Evolutionary conservation across 805 yeast species (phyloP), one percentile per base, ranked within the genome.

Genomic region (Huiozyma naganishii): DNA sequence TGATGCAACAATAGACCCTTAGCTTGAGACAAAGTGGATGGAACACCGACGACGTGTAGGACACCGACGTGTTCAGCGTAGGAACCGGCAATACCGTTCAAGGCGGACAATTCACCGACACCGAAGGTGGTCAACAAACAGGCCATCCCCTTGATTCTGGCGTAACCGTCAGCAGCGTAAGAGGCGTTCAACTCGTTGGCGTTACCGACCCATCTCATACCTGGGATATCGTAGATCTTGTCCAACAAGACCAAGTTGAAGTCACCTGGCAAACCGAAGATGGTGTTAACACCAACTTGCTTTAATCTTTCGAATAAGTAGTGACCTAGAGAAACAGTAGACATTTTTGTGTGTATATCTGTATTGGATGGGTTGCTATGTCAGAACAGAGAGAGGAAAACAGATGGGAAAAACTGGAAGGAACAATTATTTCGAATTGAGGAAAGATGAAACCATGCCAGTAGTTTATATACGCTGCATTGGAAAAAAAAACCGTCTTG

Each of bases 41-140:
- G 44, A 27, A 27, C 17, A 41, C 44, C 44, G 7, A 41, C 44
- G 17, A 41, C 36, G 23, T 41, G 44, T 32, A 41, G 33, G 29
- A 41, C 44, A 41, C 44, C 44, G 28, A 41, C 44, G 28, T 41
- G 44, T 41, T 41, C 44, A 37, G 44, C 44, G 33, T 30, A 41
- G 11, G 39, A 28, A 37, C 44, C 44, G 23, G 40, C 44, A 32
- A 41, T 41, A 41, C 44, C 44, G 32, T 41, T 41, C 28, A 41
- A 41, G 23, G 44, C 44, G 13, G 44, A 41, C 37, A 41, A 37
- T 41, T 41, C 44, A 41, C 44, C 44, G 17, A 41, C 44, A 32
- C 44, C 44, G 28, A 32, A 41, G 28, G 44, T 41, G 32, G 44
- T 41, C 29, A 41, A 29, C 7, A 41, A 27, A 41, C 44, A 41